These are phyloP conservation scores for Eragrostis curvula DNA, from an alignment of 176 grass and related monocot species.

Conservation along the genomic window DNA sequence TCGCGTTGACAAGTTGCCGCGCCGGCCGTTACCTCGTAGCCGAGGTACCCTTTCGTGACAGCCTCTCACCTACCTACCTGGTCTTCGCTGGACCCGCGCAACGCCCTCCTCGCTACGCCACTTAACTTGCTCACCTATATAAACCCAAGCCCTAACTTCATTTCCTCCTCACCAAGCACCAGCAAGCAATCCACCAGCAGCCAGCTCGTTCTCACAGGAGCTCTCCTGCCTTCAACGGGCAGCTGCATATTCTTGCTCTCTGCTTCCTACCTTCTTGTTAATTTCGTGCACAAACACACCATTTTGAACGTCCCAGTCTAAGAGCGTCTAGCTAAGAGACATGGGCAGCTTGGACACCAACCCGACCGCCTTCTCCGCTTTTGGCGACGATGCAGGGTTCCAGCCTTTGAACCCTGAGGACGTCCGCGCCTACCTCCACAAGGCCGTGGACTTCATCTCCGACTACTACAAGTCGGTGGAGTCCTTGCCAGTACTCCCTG, in stretches of 20 bases:
- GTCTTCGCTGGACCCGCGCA: not conserved
- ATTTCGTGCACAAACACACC: not conserved
- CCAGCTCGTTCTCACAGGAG: not conserved
- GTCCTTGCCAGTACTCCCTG: no score
- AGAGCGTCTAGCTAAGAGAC: not conserved
- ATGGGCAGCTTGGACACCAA: no score
- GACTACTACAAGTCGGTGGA: no score
- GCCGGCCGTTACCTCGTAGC: not conserved
- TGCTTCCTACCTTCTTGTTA: not conserved
- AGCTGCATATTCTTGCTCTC: not conserved
- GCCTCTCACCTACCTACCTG: not conserved
- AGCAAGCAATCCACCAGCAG: no score
- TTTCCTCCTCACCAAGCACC: not conserved
- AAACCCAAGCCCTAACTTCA: not conserved
- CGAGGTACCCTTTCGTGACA: no score
- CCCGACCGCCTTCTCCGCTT: no score
- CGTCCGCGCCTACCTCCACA: no score
- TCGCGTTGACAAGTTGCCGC: not conserved
- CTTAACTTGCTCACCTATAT: not conserved
- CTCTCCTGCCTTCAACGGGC: not conserved
- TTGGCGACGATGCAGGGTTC: no score
- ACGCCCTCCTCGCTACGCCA: constrained; percentile 32
- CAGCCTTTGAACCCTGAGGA: no score
- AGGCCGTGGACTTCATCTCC: no score
- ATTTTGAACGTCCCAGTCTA: not conserved